Base-by-base conservation (phyloP, 176 grass and related monocot genomes). In the Triticum monococcum region DNA sequence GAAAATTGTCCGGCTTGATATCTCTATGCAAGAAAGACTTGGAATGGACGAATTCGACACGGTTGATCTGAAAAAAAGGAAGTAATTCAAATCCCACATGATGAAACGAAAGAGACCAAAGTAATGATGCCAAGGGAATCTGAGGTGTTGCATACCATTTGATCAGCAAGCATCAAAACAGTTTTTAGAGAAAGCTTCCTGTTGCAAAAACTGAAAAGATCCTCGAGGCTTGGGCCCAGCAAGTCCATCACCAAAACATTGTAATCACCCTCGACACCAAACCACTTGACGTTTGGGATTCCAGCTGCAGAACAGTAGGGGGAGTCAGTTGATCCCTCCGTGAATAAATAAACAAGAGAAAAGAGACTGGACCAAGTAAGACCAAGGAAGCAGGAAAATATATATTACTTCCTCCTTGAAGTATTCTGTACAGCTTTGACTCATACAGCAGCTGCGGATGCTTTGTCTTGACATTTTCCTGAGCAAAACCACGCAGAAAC, bases 1-100 rank as follows among this genome's bases (percentile, higher is more conserved):
- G 94, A 75, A 96, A 96, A 81, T 93, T 96, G 84, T 96, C 94
- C 1, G 94, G 89, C 81, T 96, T 96, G 74, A 96, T 93, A 86
- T 96, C 94, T 88, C 89, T 91, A 77, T 77, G 74, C 74, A 77
- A 56, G 74, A 77, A 77, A 77, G 74, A 77, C 46, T 77, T 77
- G 74, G 74, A 77, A 33, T 77, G 74, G 18, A 77, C 74, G 16
- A 77, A 77, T 9, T 77, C 74, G 2, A 77, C 74, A 54, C 74
- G 74, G 10, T 77, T 77, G 74, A 77, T 77, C 74, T 77, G 3
- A 32, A 17, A 77, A 56, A 76, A 77, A 20, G 46, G 74, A 77
- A 77, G 26, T 22, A 0, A 1, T 54, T 54, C 5, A 52, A 9
- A 56, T 16, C 74, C 16, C 4, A 54, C 7, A 2, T 54, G 45